Evolutionary conservation across 1,284 basidiomycete species (phyloP).

Genomic region (Ceratobasidium theobromae): DNA sequence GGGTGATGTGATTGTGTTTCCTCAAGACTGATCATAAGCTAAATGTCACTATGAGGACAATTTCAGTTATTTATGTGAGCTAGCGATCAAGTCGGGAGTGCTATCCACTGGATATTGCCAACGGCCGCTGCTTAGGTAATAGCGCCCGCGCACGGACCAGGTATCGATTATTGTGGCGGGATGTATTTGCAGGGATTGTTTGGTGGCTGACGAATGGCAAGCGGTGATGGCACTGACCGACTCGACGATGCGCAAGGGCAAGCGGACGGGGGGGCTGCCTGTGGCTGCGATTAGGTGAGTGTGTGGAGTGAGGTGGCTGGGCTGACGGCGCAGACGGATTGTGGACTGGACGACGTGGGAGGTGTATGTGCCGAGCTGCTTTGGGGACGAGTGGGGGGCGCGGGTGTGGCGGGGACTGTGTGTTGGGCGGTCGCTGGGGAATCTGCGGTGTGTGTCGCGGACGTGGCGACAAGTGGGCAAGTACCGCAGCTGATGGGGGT

Average conservation of each 20-base stretch:
- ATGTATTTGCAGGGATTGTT: constrained; percentile 11
- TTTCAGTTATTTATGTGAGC: too few species aligned
- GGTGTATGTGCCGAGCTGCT: neutral
- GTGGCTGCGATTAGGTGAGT: neutral
- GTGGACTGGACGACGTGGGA: neutral
- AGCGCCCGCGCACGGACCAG: too few species aligned
- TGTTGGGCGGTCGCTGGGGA: neutral
- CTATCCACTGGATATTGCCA: too few species aligned
- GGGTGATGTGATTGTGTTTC: constrained; percentile 4
- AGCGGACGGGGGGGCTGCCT: constrained; percentile 6
- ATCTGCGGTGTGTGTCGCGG: constrained; percentile 1
- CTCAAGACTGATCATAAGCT: neutral
- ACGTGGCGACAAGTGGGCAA: constrained; percentile 10
- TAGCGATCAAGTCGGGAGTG: too few species aligned
- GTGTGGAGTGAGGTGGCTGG: neutral
- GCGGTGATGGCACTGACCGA: constrained; percentile 15
- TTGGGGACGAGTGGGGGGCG: neutral
- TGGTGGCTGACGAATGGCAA: too few species aligned
- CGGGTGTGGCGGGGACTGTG: constrained; percentile 8
- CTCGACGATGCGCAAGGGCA: constrained; percentile 20
- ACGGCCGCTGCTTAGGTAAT: too few species aligned
- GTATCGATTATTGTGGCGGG: constrained; percentile 1
- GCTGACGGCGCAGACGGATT: neutral
- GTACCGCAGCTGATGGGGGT: neutral
- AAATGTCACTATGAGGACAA: neutral